Evolutionary conservation across 768 basidiomycete genomes (phyloP), one percentile per base, ranked within the genome.

Genomic region (Phaeotremella fagi): DNA sequence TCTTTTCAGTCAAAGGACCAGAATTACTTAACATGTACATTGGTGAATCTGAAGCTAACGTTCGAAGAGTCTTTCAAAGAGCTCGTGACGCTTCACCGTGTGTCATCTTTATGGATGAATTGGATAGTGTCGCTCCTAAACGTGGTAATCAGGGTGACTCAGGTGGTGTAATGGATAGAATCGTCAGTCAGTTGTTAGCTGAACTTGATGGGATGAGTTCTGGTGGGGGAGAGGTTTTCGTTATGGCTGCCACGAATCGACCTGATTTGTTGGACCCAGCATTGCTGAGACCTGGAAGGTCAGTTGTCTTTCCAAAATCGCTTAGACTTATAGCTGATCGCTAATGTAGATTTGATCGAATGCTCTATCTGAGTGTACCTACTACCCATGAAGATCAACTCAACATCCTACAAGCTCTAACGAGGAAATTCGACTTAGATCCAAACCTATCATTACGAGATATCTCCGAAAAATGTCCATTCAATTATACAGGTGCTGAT

Each of bases 11-110:
- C 64, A 95, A 97, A 72, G 92, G 92, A 0, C 92, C 92, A 2
- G 92, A 97, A 67, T 76, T 97, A 31, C 81, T 95, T 46, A 94
- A 94, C 75, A 97, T 97, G 92, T 97, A 94, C 75, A 94, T 97
- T 64, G 92, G 92, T 54, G 92, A 95, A 75, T 92, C 90, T 11
- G 92, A 97, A 74, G 75, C 75, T 31, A 76, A 76, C 45, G 75
- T 76, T 23, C 68, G 75, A 14, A 80, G 85, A 15, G 84, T 97
- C 1, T 97, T 97, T 73, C 88, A 92, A 70, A 82, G 83, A 12
- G 92, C 92, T 24, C 77, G 88, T 48, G 90, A 92, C 76, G 92
- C 92, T 1, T 84, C 83, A 48, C 92, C 92, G 6, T 97, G 92
- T 73, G 86, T 95, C 42, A 87, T 97, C 45, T 97, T 97, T 74